Evolutionary conservation across 441 rosid genomes (phyloP), one percentile per base, ranked within the genome.

Genomic region (Populus hybrid): DNA sequence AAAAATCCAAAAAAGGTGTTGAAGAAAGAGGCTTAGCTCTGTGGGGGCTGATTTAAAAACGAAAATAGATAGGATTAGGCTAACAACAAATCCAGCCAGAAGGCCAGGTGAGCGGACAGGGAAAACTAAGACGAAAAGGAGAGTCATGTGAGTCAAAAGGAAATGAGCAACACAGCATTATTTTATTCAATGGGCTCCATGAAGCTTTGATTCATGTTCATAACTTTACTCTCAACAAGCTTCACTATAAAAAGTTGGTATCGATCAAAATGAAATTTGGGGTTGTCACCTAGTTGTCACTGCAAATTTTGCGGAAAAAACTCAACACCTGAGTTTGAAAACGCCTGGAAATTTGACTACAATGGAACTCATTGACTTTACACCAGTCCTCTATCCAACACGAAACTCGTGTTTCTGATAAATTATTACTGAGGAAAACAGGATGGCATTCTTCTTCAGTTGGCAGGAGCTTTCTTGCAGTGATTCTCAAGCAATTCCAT

Each of bases 401-500:
- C 31, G 74, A 71, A 77, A 45, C 71, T 68, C 71, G 18, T 64
- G 83, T 20, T 29, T 29, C 31, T 29, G 31, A 29, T 29, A 29
- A 50, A 71, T 86, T 84, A 75, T 81, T 82, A 74, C 31, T 16
- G 42, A 18, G 21, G 14, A 6, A 14, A 8, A 18, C 31, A 29
- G 23, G 23, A 33, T 66, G 59, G 72, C 45, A 45, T 12, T 29
- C 26, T 18, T 9, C 50, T 24, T 18, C 42, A 36, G 42, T 73
- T 72, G 75, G 45, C 72, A 83, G 26, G 77, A 63, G 87, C 93
- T 85, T 93, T 95, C 89, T 89, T 90, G 88, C 97, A 92, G 82
- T 74, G 72, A 75, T 85, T 89, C 74, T 95, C 95, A 33, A 95
- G 94, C 97, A 94, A 94, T 38, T 94, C 95, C 93, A 94, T 90